These are phyloP conservation scores for Phycomyces nitens DNA, from an alignment of 192 early-diverging fungal genomes.

Conservation along the genomic window DNA sequence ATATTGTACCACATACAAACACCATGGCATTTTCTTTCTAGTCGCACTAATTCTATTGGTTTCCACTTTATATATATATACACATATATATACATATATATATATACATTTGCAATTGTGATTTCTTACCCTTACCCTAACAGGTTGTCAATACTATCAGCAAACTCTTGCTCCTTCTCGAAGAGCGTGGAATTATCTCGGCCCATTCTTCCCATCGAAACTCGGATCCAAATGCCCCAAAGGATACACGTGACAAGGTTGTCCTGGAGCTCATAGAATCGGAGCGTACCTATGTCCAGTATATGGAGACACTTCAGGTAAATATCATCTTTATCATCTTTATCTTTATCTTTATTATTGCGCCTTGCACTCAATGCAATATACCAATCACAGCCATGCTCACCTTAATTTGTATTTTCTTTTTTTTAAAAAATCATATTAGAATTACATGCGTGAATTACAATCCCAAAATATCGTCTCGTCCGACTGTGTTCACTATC, in stretches of 20 bases:
- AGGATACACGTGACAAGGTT: conserved; percentile 81
- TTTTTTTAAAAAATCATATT: conserved; percentile 13
- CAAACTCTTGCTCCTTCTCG: conserved; percentile 71
- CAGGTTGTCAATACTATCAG: conserved; percentile 82
- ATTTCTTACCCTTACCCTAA: too few species aligned
- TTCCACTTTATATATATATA: too few species aligned
- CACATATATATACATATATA: too few species aligned
- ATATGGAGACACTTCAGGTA: conserved; percentile 77
- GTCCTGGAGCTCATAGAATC: conserved; percentile 89
- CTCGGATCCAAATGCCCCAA: conserved; percentile 56
- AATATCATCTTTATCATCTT: too few species aligned
- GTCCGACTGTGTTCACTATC: conserved; percentile 71
- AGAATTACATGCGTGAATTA: conserved; percentile 71
- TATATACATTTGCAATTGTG: too few species aligned
- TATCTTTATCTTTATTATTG: too few species aligned
- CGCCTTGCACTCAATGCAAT: too few species aligned
- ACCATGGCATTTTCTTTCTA: too few species aligned
- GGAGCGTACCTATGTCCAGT: conserved; percentile 86
- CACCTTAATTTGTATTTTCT: background rate
- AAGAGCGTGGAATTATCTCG: conserved; percentile 56
- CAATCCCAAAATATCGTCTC: conserved; percentile 69
- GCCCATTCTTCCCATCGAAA: conserved; percentile 35
- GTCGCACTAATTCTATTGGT: too few species aligned
- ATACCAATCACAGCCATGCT: background rate
- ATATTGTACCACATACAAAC: too few species aligned